Conservation (phyloP, 768 basidiomycete species). For the Rhizopogon roseolus region DNA sequence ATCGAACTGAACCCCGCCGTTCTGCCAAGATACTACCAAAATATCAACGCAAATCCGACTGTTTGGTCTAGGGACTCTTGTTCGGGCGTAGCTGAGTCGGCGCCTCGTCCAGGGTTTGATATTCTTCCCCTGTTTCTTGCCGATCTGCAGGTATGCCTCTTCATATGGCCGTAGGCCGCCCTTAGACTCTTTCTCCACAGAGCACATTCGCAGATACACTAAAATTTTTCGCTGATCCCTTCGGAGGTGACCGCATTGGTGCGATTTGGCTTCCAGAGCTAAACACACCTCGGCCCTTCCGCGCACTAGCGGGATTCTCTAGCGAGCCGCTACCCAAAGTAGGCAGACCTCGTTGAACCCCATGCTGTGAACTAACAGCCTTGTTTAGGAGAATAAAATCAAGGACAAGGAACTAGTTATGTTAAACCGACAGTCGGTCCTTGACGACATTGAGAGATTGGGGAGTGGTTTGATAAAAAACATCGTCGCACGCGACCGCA, state of each 20-base stretch:
- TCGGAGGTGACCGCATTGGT: slow-evolving; percentile 77
- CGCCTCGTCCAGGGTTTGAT: slow-evolving; percentile 69
- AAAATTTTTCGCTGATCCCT: slow-evolving; percentile 78
- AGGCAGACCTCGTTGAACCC: slow-evolving; percentile 2
- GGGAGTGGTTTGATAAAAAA: slow-evolving; percentile 63
- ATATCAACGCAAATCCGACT: slow-evolving; percentile 46
- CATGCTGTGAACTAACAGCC: background rate
- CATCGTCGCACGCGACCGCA: slow-evolving; percentile 23
- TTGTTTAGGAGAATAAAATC: slow-evolving; percentile 20
- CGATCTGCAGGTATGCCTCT: slow-evolving; percentile 62
- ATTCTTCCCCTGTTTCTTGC: slow-evolving; percentile 61
- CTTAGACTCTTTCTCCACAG: slow-evolving; percentile 30
- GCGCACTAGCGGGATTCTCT: slow-evolving; percentile 80
- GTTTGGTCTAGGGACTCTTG: slow-evolving; percentile 37
- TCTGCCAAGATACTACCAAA: slow-evolving; percentile 74
- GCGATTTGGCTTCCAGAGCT: slow-evolving; percentile 83
- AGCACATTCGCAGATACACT: slow-evolving; percentile 70
- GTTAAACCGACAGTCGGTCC: slow-evolving; percentile 61
- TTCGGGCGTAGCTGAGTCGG: slow-evolving; percentile 2
- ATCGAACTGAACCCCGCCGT: slow-evolving; percentile 63
- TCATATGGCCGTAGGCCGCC: background rate
- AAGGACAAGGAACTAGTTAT: slow-evolving; percentile 58
- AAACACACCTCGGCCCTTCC: slow-evolving; percentile 59
- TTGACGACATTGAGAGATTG: slow-evolving; percentile 73
- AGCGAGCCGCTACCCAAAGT: slow-evolving; percentile 46